These are phyloP conservation scores for Borovskyia barvae DNA, from an alignment of 208 protist species.

Conservation along the genomic window DNA sequence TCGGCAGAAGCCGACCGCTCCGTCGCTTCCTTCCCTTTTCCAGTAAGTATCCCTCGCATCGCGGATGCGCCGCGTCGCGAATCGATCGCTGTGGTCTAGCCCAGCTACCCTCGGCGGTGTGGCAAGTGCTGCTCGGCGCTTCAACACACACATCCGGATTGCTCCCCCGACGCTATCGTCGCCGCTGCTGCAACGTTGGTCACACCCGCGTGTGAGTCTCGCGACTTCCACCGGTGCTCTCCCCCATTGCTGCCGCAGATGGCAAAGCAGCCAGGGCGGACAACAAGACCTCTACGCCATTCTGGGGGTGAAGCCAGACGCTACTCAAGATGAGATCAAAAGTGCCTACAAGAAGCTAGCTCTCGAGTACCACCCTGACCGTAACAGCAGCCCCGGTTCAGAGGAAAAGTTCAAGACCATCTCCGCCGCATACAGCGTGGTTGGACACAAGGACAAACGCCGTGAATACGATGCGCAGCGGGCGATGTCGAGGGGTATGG, in stretches of 20 bases:
- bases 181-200: constrained; percentile 6
- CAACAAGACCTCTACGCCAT: constrained; percentile 70
- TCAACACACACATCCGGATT: neutral
- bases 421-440: constrained; percentile 81
- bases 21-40: neutral
- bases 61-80: constrained; percentile 21
- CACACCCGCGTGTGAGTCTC: neutral
- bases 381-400: constrained; percentile 74
- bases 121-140: neutral
- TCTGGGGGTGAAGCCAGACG: constrained; percentile 68
- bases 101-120: neutral
- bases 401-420: constrained; percentile 90
- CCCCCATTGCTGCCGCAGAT: neutral
- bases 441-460: constrained; percentile 73
- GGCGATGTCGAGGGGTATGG: constrained; percentile 22
- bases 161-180: neutral
- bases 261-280: constrained; percentile 13
- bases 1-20: no score
- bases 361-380: constrained; percentile 89
- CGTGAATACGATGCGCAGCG: constrained; percentile 78
- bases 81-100: neutral
- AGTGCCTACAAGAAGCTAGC: constrained; percentile 88
- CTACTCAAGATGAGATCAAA: constrained; percentile 89
- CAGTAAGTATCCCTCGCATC: constrained; percentile 1
- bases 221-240: neutral